A percentile compares a stretch with the other conserved stretches of the same genome.
These are phyloP conservation scores for Neofusicoccum umdonicola DNA, from an alignment of 2,329 filamentous ascomycete genomes.

Conservation along the genomic window DNA sequence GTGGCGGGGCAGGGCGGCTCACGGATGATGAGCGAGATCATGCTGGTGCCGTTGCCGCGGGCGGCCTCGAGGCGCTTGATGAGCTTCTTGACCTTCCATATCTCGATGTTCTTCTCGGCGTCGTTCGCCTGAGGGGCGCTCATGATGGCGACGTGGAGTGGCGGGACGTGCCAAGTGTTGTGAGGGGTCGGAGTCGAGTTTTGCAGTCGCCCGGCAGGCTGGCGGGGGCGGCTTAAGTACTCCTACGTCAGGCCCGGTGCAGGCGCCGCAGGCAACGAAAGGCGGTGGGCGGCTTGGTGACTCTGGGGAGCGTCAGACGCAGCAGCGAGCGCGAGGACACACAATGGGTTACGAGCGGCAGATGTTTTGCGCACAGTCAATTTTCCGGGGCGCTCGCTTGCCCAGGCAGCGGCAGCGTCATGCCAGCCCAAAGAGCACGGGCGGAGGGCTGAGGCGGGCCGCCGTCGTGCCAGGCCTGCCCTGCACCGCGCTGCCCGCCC, in stretches of 20 bases:
- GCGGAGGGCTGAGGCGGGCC: too few species aligned
- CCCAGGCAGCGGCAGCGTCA: not conserved
- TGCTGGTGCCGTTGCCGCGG: constrained; percentile 96
- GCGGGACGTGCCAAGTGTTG: constrained; percentile 12
- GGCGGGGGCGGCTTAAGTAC: constrained; percentile 1
- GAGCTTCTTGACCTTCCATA: constrained; percentile 99
- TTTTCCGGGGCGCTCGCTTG: constrained; percentile 9
- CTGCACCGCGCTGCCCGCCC: not conserved
- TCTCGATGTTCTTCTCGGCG: constrained; percentile 94
- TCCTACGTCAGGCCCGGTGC: constrained; percentile 1
- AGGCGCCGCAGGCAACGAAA: constrained; percentile 4
- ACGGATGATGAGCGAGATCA: constrained; percentile 99
- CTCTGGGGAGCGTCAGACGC: not conserved
- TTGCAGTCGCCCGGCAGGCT: constrained; percentile 8
- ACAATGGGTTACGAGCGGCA: not conserved
- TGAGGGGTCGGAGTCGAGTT: constrained; percentile 14
- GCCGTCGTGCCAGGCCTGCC: too few species aligned
- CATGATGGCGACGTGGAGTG: constrained; percentile 26
- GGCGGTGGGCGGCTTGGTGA: not conserved
- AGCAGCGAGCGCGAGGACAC: not conserved
- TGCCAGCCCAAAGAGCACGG: not conserved
- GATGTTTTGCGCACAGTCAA: constrained; percentile 18
- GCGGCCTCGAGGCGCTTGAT: constrained; percentile 98
- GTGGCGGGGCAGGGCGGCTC: constrained; percentile 40
- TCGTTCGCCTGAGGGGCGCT: constrained; percentile 62